Evolutionary conservation across 495 filamentous ascomycete genomes (phyloP).

Genomic region (Lasiosphaeriaceae sp.): DNA sequence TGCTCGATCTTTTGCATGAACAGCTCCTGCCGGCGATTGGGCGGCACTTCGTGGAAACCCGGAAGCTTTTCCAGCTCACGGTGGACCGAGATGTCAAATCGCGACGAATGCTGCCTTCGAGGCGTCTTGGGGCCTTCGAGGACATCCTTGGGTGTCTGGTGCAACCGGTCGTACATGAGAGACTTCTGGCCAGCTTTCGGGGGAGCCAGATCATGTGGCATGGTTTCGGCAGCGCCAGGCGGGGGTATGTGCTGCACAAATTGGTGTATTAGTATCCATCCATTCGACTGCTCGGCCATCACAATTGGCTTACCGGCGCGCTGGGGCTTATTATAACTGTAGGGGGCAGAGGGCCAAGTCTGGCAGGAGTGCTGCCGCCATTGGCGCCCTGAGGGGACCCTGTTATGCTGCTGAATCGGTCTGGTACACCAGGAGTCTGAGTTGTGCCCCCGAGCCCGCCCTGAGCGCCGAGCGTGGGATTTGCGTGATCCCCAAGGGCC

Average conservation of each 20-base stretch:
- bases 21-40: slow-evolving; percentile 89
- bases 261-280: slow-evolving; percentile 17
- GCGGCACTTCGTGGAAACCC: slow-evolving; percentile 97
- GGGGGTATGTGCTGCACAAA: slow-evolving; percentile 76
- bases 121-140: slow-evolving; percentile 93
- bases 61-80: slow-evolving; percentile 95
- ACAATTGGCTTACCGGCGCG: slow-evolving; percentile 66
- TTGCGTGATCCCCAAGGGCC: slow-evolving; percentile 43
- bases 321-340: slow-evolving; percentile 96
- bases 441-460: slow-evolving; percentile 18
- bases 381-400: slow-evolving; percentile 45
- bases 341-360: slow-evolving; percentile 70
- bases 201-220: slow-evolving; percentile 95
- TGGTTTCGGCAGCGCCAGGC: slow-evolving; percentile 91
- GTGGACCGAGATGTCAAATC: slow-evolving; percentile 96
- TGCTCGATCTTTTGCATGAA: slow-evolving; percentile 99
- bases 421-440: slow-evolving; percentile 30
- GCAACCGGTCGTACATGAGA: slow-evolving; percentile 82
- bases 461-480: slow-evolving; percentile 42
- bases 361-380: slow-evolving; percentile 63
- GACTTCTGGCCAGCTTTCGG: slow-evolving; percentile 85
- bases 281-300: not conserved
- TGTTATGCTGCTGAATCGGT: slow-evolving; percentile 42
- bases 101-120: slow-evolving; percentile 92
- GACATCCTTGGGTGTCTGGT: slow-evolving; percentile 90